These are phyloP conservation scores for Exidia glandulosa DNA, from an alignment of 768 basidiomycete genomes.

Conservation along the genomic window DNA sequence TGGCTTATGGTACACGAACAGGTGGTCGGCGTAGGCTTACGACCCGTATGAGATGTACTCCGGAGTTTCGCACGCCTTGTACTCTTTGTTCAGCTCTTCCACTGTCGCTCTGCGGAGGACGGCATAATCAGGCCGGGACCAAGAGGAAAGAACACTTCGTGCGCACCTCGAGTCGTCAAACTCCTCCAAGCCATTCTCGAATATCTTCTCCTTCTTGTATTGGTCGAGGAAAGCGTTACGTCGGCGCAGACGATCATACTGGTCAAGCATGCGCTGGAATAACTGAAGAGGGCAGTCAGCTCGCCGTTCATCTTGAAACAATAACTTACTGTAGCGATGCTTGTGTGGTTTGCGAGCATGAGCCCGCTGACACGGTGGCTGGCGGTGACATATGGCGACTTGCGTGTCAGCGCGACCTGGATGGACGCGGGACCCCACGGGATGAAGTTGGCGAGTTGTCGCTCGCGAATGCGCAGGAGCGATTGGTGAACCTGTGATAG, in stretches of 20 bases:
- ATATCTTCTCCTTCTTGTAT: slow-evolving; percentile 96
- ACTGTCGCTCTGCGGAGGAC: slow-evolving; percentile 57
- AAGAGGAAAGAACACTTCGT: background rate
- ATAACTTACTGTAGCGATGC: slow-evolving; percentile 76
- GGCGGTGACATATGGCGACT: slow-evolving; percentile 77
- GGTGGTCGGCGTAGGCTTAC: background rate
- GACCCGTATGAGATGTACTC: slow-evolving; percentile 79
- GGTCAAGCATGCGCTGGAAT: slow-evolving; percentile 92
- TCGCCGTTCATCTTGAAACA: background rate
- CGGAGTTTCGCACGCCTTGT: slow-evolving; percentile 89
- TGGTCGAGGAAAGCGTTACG: slow-evolving; percentile 93
- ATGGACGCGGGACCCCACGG: slow-evolving; percentile 99
- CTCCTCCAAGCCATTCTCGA: slow-evolving; percentile 85
- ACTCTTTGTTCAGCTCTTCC: slow-evolving; percentile 83
- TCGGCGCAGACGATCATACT: slow-evolving; percentile 79
- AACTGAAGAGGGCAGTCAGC: slow-evolving; percentile 37
- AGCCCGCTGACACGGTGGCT: slow-evolving; percentile 94
- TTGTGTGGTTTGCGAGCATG: slow-evolving; percentile 99
- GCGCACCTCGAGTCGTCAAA: slow-evolving; percentile 99
- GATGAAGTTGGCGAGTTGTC: slow-evolving; percentile 94
- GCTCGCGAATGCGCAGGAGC: slow-evolving; percentile 88
- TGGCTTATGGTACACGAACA: too few relatives aligned
- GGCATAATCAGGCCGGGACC: background rate
- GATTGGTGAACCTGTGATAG: slow-evolving; percentile 95
- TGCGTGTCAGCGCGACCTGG: slow-evolving; percentile 89